Evolutionary conservation across 192 early-diverging fungal genomes (phyloP), one percentile per base, ranked within the genome.

Genomic region (Mortierella antarctica): DNA sequence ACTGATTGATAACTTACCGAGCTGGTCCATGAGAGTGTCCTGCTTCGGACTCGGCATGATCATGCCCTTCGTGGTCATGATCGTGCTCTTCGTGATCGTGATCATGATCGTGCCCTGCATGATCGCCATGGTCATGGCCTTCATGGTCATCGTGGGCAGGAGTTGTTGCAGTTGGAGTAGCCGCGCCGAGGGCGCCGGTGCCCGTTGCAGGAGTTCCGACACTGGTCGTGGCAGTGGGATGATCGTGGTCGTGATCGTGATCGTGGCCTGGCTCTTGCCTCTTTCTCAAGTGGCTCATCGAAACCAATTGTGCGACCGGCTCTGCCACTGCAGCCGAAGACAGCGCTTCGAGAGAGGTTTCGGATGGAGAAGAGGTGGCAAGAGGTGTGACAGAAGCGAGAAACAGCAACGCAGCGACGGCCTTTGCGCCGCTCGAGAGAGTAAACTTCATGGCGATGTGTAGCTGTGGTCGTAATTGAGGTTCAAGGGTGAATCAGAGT

Each of bases 1-100:
- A 58, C 8, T 31, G 31, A 31, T 31, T 31, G 20, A 57, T 15
- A 50, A 54, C 58, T 61, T 74, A 74, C 73, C 73, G 47, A 54
- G 73, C 73, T 13, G 73, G 73, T 74, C 73, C 73, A n/a, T 74
- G 73, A 50, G 64, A 67, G 52, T 74, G 73, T 51, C 73, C 65
- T 5, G 47, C 41, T 15, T 74, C 63, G 12, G 67, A 13, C 8
- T 69, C 57, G 18, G 18, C 46, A 4, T 70, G 57, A 4, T 49
- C n/a, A 55, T 53, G 52, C 0, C 45, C 56, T 15, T 72, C 51
- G 15, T 31, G 40, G 44, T 39, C 51, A n/a, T 73, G 50, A 31
- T 63, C 71, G 23, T 57, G 23, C 11, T 31, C 60, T 0, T 41
- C 71, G 39, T 57, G 48, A 15, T 17, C 57, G 23, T 60, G 59